phyloP scores from a whole-genome alignment of 805 yeast species.

The Nematodospora valgi region DNA sequence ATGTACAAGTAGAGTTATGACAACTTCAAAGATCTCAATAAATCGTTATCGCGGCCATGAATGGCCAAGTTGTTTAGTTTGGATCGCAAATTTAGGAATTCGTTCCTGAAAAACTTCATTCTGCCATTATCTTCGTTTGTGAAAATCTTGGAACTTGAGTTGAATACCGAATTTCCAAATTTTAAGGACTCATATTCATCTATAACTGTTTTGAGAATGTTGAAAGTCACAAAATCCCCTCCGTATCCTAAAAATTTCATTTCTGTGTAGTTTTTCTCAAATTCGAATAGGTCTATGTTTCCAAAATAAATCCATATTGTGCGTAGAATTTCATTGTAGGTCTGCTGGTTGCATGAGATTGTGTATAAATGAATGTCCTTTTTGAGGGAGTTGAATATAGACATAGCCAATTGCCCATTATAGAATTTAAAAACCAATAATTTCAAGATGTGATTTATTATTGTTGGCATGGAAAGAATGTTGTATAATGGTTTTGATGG shows the following conservation, averaged over 20 bases:
- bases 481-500: slow-evolving; percentile 28
- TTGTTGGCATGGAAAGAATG: slow-evolving; percentile 31
- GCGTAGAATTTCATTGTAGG: slow-evolving; percentile 37
- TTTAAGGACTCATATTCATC: slow-evolving; percentile 28
- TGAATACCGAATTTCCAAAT: slow-evolving; percentile 2
- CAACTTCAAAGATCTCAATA: too few species aligned
- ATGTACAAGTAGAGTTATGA: too few species aligned
- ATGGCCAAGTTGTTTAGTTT: slow-evolving; percentile 18
- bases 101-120: slow-evolving; percentile 1
- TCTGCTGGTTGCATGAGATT: slow-evolving; percentile 36
- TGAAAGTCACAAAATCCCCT: slow-evolving; percentile 35
- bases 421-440: slow-evolving; percentile 20
- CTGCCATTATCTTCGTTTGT: slow-evolving; percentile 1
- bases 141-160: background rate
- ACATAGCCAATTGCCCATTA: slow-evolving; percentile 35
- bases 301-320: slow-evolving; percentile 38
- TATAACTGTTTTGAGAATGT: slow-evolving; percentile 31
- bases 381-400: slow-evolving; percentile 34
- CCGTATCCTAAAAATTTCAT: slow-evolving; percentile 40
- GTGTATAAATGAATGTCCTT: slow-evolving; percentile 31
- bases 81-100: background rate
- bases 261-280: slow-evolving; percentile 33
- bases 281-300: slow-evolving; percentile 29
- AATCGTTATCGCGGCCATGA: too few species aligned
- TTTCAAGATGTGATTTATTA: slow-evolving; percentile 31